phyloP scores from a whole-genome alignment of 2,329 filamentous ascomycete species.

The Exserohilum turcica region DNA sequence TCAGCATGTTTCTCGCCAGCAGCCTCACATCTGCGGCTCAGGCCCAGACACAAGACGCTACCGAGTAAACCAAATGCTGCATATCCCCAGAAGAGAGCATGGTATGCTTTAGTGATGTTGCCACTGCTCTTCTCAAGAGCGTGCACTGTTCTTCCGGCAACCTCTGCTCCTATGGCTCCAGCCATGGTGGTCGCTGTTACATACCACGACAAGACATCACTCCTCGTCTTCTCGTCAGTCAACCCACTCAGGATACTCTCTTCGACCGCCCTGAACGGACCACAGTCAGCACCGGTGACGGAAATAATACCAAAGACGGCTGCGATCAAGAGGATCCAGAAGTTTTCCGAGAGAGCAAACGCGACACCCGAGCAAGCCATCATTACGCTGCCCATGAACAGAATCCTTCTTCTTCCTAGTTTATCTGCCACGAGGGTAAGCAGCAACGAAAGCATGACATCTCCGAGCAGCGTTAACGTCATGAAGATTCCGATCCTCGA shows the following conservation, averaged over 20 bases:
- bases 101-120: slow-evolving; percentile 45
- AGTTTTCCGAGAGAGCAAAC: slow-evolving; percentile 46
- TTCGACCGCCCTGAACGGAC: slow-evolving; percentile 45
- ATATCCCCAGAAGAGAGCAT: slow-evolving; percentile 52
- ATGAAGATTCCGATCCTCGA: slow-evolving; percentile 48
- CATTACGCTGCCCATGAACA: slow-evolving; percentile 45
- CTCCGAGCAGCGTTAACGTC: slow-evolving; percentile 49
- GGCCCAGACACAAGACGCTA: slow-evolving; percentile 43
- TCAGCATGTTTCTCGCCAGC: slow-evolving; percentile 37
- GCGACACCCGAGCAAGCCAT: slow-evolving; percentile 45
- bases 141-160: slow-evolving; percentile 49
- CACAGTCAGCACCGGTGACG: slow-evolving; percentile 44
- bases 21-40: slow-evolving; percentile 51
- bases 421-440: slow-evolving; percentile 49
- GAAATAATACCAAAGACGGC: slow-evolving; percentile 49
- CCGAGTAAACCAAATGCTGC: slow-evolving; percentile 50
- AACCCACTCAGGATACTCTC: slow-evolving; percentile 46
- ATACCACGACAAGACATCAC: slow-evolving; percentile 50
- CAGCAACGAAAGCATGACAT: slow-evolving; percentile 44
- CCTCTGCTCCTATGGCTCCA: slow-evolving; percentile 41
- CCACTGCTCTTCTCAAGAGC: slow-evolving; percentile 48
- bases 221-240: slow-evolving; percentile 42
- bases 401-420: slow-evolving; percentile 42
- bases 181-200: slow-evolving; percentile 46
- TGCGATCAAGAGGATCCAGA: slow-evolving; percentile 45